These are phyloP conservation scores for Sanghuangporus sanghuang DNA, from an alignment of 1,284 basidiomycete genomes.

Conservation along the genomic window DNA sequence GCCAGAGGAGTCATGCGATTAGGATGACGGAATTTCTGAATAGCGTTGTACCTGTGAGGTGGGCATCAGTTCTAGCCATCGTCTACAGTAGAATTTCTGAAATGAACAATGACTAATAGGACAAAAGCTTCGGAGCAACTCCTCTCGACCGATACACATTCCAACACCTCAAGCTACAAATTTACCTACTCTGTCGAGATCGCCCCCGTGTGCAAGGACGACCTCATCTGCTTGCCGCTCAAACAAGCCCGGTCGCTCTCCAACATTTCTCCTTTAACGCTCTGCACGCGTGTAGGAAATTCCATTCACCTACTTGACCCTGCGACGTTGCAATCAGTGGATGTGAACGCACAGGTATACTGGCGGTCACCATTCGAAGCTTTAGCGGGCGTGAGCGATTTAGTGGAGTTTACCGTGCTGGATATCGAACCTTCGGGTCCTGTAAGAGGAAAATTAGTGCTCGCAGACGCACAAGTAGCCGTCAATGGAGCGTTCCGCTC, in stretches of 20 bases:
- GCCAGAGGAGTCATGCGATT: constrained; percentile 84
- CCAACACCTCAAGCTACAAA: constrained; percentile 93
- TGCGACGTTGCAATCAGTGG: constrained; percentile 77
- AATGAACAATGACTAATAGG: constrained; percentile 33
- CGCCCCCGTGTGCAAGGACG: constrained; percentile 95
- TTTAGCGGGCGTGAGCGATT: constrained; percentile 78
- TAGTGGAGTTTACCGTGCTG: constrained; percentile 93
- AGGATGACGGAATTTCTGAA: constrained; percentile 97
- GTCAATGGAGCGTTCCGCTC: constrained; percentile 72
- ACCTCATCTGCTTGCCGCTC: constrained; percentile 85
- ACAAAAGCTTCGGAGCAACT: constrained; percentile 92
- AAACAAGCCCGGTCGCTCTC: constrained; percentile 79
- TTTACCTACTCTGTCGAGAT: constrained; percentile 98
- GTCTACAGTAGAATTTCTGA: not conserved
- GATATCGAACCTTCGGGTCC: constrained; percentile 85
- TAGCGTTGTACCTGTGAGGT: constrained; percentile 86
- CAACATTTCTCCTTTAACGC: constrained; percentile 84
- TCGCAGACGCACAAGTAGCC: constrained; percentile 94
- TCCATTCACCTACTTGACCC: constrained; percentile 91
- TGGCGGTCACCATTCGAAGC: constrained; percentile 89
- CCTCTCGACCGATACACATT: constrained; percentile 89
- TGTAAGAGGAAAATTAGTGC: constrained; percentile 69
- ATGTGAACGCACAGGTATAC: constrained; percentile 79
- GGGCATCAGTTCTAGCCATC: constrained; percentile 25
- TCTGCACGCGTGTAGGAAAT: constrained; percentile 91